A percentile compares a stretch with the other conserved stretches of the same genome.
These are phyloP conservation scores for Elsinoe fawcettii DNA, from an alignment of 2,329 filamentous ascomycete species.

Conservation along the genomic window DNA sequence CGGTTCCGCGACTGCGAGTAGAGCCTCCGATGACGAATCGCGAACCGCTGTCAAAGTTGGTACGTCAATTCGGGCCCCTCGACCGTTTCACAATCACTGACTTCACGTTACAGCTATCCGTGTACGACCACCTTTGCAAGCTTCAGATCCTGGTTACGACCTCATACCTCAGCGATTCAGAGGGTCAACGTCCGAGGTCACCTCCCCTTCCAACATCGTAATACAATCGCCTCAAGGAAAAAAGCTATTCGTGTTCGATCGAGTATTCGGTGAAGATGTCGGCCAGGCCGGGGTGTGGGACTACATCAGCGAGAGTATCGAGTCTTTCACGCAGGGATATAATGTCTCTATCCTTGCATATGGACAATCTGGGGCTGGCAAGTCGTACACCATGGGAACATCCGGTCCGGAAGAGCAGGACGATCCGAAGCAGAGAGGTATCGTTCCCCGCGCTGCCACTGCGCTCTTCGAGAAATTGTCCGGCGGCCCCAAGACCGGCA, in stretches of 20 bases:
- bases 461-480: constrained; percentile 84
- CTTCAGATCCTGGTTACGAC: constrained; percentile 84
- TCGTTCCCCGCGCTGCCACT: constrained; percentile 85
- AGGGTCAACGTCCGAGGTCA: constrained; percentile 82
- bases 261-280: constrained; percentile 78
- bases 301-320: constrained; percentile 83
- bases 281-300: constrained; percentile 89
- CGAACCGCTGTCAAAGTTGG: constrained; percentile 94
- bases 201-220: constrained; percentile 71
- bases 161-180: constrained; percentile 95
- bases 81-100: constrained; percentile 15
- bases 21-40: constrained; percentile 80
- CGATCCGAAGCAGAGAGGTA: constrained; percentile 51
- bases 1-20: constrained; percentile 42
- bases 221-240: constrained; percentile 88
- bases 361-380: constrained; percentile 93
- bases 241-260: constrained; percentile 94
- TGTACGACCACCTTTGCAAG: constrained; percentile 75
- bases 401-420: constrained; percentile 64
- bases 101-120: constrained; percentile 62
- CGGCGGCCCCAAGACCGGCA: constrained; percentile 50
- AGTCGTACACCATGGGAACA: constrained; percentile 98
- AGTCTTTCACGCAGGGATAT: constrained; percentile 88
- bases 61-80: constrained; percentile 46
- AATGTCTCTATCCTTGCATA: constrained; percentile 97